Conservation (phyloP, 345 rosid species). For the Tarenaya hassleriana region DNA sequence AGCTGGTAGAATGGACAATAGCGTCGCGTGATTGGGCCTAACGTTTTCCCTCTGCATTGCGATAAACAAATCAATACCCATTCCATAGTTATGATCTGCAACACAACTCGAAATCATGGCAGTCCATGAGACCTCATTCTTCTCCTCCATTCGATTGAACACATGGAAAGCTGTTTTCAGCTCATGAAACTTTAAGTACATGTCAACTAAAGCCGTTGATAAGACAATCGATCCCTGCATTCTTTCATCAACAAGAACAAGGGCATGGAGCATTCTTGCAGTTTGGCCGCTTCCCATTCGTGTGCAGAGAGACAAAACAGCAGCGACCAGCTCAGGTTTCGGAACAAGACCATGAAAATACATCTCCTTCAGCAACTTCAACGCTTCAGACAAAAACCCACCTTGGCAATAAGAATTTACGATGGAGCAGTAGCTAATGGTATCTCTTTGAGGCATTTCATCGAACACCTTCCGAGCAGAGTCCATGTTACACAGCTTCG, state of each 20-base stretch:
- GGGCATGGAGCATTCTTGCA: slow-evolving; percentile 43
- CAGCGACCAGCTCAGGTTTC: slow-evolving; percentile 44
- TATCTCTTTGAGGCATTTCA: slow-evolving; percentile 38
- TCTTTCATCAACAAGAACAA: slow-evolving; percentile 34
- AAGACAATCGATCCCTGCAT: slow-evolving; percentile 31
- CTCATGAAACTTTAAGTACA: slow-evolving; percentile 41
- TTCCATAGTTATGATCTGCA: slow-evolving; percentile 26
- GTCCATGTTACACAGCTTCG: slow-evolving; percentile 18
- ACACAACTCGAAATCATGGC: slow-evolving; percentile 46
- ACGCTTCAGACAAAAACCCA: slow-evolving; percentile 30
- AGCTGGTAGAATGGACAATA: slow-evolving; percentile 36
- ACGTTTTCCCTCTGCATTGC: slow-evolving; percentile 41
- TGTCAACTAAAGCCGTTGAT: slow-evolving; percentile 42
- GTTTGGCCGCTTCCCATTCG: slow-evolving; percentile 19
- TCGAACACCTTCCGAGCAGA: slow-evolving; percentile 36
- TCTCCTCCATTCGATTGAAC: slow-evolving; percentile 33
- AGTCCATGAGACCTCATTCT: slow-evolving; percentile 54
- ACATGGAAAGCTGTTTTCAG: slow-evolving; percentile 28
- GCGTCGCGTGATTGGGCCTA: slow-evolving; percentile 42
- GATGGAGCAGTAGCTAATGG: slow-evolving; percentile 39
- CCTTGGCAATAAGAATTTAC: slow-evolving; percentile 31
- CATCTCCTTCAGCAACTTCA: slow-evolving; percentile 33
- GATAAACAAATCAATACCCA: slow-evolving; percentile 35
- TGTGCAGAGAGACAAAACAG: slow-evolving; percentile 33
- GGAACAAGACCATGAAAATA: slow-evolving; percentile 36